Base-by-base conservation (phyloP, 805 yeast genomes). In the Ogataea populi-albae region DNA sequence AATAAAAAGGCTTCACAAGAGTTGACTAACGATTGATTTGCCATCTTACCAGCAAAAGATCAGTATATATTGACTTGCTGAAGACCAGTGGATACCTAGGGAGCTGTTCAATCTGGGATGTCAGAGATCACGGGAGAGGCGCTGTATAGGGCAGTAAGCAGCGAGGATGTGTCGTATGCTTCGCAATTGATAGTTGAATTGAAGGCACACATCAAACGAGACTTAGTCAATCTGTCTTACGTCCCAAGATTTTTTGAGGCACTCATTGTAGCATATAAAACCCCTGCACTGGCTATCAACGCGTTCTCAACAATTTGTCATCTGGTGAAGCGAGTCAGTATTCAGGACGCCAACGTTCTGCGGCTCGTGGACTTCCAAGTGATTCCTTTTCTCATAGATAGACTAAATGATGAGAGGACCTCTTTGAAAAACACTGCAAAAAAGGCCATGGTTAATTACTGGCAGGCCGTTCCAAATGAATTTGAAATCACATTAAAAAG, bases 241-340 rank as follows among this genome's bases (percentile, higher is more conserved):
- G 79, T 73, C 4, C 73, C 75, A 9, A 51, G 62, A 25, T 76
- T 75, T 53, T 63, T 76, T 37, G 75, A 75, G 31, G 64, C 77
- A 0, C 55, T 79, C 30, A 58, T 70, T 6, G 47, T 64, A 3
- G 79, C 75, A 2, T 65, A 62, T 28, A 69, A 67, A 36, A 59
- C 65, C 4, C 46, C 56, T 3, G 67, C 66, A 31, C 35, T 57
- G 22, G 54, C 65, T 8, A 63, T 76, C 14, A 65, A 66, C 40
- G 66, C 76, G 3, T 76, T 77, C 47, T 68, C 75, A 19, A 67
- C 76, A 1, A 51, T 75, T 4, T 75, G 79, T 32, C 81, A 78
- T 47, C 54, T 77, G 34, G 69, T 78, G 20, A 77, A 76, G 39
- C 58, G 84, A 15, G 73, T 78, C 5, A 69, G 77, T 30, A 71